Evolutionary conservation across 208 protist genomes (phyloP).

Genomic region (Trypanosoma mega): DNA sequence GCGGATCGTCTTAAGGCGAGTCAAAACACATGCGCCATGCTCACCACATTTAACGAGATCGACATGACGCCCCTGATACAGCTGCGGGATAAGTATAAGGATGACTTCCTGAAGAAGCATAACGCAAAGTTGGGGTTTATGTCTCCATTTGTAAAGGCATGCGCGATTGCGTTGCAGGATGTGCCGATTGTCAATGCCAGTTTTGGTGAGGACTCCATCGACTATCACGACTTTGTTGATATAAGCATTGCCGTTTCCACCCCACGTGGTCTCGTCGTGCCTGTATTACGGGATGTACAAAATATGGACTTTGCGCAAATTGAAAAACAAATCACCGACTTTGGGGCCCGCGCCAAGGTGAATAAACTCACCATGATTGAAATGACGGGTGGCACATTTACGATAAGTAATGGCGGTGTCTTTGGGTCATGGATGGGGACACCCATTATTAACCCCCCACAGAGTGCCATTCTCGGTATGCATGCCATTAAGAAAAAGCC

Average conservation of each 20-base stretch:
- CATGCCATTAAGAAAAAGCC: constrained; percentile 97
- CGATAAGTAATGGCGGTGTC: constrained; percentile 99
- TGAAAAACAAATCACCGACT: constrained; percentile 94
- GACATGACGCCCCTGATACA: constrained; percentile 96
- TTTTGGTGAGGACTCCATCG: constrained; percentile 95
- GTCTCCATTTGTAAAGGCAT: constrained; percentile 98
- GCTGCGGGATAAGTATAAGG: constrained; percentile 97
- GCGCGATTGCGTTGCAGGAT: constrained; percentile 94
- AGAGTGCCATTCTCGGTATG: constrained; percentile 99
- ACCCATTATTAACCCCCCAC: constrained; percentile 99
- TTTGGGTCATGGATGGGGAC: constrained; percentile 99
- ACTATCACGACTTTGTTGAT: constrained; percentile 98
- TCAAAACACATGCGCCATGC: constrained; percentile 98
- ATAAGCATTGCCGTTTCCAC: constrained; percentile 98
- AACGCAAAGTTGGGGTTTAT: constrained; percentile 99
- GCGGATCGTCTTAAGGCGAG: constrained; percentile 97
- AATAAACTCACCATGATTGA: constrained; percentile 96
- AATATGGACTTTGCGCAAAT: constrained; percentile 95
- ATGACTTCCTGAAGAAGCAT: constrained; percentile 97
- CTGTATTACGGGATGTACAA: constrained; percentile 97
- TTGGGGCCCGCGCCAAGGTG: constrained; percentile 88
- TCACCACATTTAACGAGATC: constrained; percentile 99
- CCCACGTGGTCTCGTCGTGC: constrained; percentile 96
- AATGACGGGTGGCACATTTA: constrained; percentile 99
- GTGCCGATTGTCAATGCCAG: constrained; percentile 96